phyloP scores from a whole-genome alignment of 73 alveolate genomes.

The Uronychia setigera region DNA sequence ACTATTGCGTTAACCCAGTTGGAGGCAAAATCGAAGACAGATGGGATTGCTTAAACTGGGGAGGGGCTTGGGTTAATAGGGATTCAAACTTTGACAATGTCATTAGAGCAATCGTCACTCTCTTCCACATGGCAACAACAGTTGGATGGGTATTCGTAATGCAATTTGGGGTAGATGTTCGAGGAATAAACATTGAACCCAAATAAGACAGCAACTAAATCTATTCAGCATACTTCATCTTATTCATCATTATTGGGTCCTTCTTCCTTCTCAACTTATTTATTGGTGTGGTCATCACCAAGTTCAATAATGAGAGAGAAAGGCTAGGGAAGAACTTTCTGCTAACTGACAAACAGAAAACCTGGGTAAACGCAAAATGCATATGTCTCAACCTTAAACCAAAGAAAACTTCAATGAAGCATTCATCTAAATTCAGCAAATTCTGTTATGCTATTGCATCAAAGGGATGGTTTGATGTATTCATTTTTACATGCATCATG shows the following conservation, averaged over 20 bases:
- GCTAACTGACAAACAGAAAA: conserved; percentile 21
- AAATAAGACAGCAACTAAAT: background rate
- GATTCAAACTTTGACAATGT: too few relatives aligned
- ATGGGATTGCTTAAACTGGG: too few relatives aligned
- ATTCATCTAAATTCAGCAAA: background rate
- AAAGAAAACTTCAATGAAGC: background rate
- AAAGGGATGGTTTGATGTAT: conserved; percentile 12
- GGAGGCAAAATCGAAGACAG: too few relatives aligned
- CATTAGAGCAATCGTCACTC: too few relatives aligned
- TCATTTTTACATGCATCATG: conserved; percentile 59
- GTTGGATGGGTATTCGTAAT: conserved; percentile 42
- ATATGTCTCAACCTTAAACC: background rate
- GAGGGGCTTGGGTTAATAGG: too few relatives aligned
- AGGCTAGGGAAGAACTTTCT: conserved; percentile 8
- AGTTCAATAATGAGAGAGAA: conserved; percentile 30
- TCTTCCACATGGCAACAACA: conserved; percentile 37
- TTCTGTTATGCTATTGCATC: background rate
- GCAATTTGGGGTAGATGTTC: conserved; percentile 39
- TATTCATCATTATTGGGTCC: conserved; percentile 38
- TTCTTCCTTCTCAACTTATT: conserved; percentile 39
- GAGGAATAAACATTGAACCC: conserved; percentile 37
- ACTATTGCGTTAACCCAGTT: too few relatives aligned
- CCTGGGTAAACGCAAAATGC: conserved; percentile 34
- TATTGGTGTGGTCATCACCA: conserved; percentile 30
- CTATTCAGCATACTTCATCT: conserved; percentile 14